Base-by-base conservation (phyloP, 176 grass and related monocot genomes). In the Leersia perrieri region DNA sequence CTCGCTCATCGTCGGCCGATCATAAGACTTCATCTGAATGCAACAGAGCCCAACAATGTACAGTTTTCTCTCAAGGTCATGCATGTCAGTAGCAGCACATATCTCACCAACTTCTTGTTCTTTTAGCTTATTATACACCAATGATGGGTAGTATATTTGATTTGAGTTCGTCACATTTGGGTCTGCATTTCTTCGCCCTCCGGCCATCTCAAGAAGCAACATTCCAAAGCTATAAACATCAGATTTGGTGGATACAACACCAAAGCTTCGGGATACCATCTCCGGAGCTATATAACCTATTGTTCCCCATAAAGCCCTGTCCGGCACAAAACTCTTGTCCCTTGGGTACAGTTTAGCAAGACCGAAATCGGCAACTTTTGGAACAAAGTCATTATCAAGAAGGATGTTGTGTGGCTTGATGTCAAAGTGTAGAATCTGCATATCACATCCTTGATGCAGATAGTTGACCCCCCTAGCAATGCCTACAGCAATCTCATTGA, bases 181-280 rank as follows among this genome's bases (percentile, higher is more conserved):
- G 5, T 83, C 67, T 1, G 81, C 77, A 3, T 90, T 91, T 9
- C 63, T 88, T 3, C 86, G 22, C 2, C 85, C 62, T 13, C 83
- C 61, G 0, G 81, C 70, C 85, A 91, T 91, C 80, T 94, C 86
- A 3, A 94, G 3, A 4, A 94, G 16, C 0, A 94, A 11, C 85
- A 94, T 94, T 15, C 90, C 90, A 0, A 92, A 92, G 79, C 86
- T 92, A 12, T 88, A 89, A 11, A 92, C 86, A 28, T 89, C 82
- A 0, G 75, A 88, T 30, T 91, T 94, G 27, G 79, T 72, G 0
- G 91, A 88, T 33, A 88, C 71, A 18, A 11, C 55, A 0, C 91
- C 91, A 35, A 94, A 94, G 63, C 67, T 88, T 7, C 88, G 62
- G 0, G 82, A 94, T 66, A 83, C 72, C 34, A 83, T 79, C 34